Evolutionary conservation across 208 protist genomes (phyloP).

Genomic region (Acanthamoeba castellanii): DNA sequence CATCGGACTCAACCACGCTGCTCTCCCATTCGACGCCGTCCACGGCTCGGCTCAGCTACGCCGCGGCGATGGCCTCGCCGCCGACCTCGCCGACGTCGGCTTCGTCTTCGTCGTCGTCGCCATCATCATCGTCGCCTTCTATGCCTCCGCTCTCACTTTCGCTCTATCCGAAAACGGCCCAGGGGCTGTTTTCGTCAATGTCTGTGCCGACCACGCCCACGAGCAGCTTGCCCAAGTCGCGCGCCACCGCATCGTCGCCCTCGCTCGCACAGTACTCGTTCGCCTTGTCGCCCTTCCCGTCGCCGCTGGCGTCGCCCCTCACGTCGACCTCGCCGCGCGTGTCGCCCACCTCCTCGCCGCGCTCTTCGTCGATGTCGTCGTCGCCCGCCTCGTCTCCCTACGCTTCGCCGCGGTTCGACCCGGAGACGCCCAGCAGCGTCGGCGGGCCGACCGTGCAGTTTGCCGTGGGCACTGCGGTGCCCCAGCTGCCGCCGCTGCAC

Average conservation of each 20-base stretch:
- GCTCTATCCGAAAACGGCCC: background rate
- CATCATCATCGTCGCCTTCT: background rate
- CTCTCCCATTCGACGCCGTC: background rate
- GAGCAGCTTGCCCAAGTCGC: background rate
- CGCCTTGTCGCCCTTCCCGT: background rate
- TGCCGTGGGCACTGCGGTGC: background rate
- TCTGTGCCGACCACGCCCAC: background rate
- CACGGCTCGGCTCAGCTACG: background rate
- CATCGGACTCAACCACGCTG: background rate
- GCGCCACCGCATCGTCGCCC: background rate
- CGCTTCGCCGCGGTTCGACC: background rate
- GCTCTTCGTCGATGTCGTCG: background rate
- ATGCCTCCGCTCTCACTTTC: background rate
- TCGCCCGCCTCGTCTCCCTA: background rate
- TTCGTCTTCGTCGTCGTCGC: background rate
- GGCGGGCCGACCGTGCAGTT: background rate
- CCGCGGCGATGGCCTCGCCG: no score
- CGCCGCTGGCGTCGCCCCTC: background rate
- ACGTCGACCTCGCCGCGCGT: background rate
- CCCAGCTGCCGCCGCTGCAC: background rate
- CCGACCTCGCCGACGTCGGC: background rate
- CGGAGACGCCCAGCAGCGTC: background rate
- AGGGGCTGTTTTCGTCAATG: background rate
- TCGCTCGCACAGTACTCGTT: slow-evolving; percentile 1
- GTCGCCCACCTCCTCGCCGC: background rate